Conservation (phyloP, 768 basidiomycete genomes). For the Lactarius hatsudake region DNA sequence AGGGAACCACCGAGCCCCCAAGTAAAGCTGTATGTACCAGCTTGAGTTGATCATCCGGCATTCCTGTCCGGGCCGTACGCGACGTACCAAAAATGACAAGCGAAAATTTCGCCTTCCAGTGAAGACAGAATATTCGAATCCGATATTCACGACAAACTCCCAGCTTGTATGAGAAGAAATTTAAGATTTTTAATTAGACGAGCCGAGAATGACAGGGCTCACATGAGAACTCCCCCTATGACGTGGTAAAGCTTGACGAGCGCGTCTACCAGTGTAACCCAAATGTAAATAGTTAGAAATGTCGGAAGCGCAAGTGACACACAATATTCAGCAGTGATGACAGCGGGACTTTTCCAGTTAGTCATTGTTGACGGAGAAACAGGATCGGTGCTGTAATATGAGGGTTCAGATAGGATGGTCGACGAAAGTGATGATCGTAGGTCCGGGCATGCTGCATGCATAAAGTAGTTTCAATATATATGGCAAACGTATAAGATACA, state of each 20-base stretch:
- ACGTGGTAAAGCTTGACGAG: constrained; percentile 1
- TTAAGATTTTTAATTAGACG: too few relatives aligned
- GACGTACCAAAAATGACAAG: not conserved
- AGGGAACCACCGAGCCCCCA: not conserved
- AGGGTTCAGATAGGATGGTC: not conserved
- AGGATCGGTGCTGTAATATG: not conserved
- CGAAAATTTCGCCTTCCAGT: not conserved
- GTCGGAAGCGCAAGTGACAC: not conserved
- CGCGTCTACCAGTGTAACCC: not conserved
- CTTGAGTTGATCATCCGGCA: not conserved
- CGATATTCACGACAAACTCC: not conserved
- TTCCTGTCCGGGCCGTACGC: not conserved
- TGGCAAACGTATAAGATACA: not conserved
- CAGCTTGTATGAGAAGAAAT: not conserved
- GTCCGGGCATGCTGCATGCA: not conserved
- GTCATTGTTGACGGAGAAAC: not conserved
- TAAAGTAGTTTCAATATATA: not conserved
- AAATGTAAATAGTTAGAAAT: not conserved
- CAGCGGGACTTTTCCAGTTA: not conserved
- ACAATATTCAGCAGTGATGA: not conserved
- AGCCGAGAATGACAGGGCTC: not conserved
- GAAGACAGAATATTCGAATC: not conserved
- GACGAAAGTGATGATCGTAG: not conserved
- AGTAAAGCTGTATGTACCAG: not conserved
- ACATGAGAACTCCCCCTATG: constrained; percentile 19